Base-by-base conservation (phyloP, 208 protist genomes). In the Leishmania guyanensis region DNA sequence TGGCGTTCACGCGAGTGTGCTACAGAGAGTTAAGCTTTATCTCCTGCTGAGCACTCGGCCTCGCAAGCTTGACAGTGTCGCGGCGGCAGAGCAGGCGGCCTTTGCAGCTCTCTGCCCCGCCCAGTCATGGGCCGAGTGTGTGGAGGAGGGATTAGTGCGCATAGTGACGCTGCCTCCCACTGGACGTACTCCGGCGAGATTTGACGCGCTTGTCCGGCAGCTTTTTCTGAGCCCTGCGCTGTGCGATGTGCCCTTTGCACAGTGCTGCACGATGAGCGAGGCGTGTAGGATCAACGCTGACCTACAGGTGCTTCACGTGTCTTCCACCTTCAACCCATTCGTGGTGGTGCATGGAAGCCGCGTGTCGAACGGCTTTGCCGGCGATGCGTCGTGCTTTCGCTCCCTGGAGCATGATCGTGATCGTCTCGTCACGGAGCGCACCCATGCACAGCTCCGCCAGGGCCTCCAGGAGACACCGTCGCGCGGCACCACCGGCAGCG, bases 311-410 rank as follows among this genome's bases (percentile, higher is more conserved):
- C 50, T 82, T 29, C 33, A 33, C 36, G 33, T 92, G 48, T 75
- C 80, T 6, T 53, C 81, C 26, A 17, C 66, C 29, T 79, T 87
- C 50, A 97, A 97, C 78, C 91, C 89, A 4, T 94, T 92, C 78
- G 85, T 91, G 4, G 82, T 97, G 33, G 58, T 97, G 54, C 92
- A 97, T 51, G 94, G 94, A 50, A 85, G 71, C 46, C 90, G 91
- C 58, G 92, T 97, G 1, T 79, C 77, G 39, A 84, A 81, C 26
- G 85, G 87, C 0, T 94, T 93, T 86, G 76, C 75, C 1, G 94
- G 92, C 17, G 80, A 88, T 66, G 50, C 53, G 53, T 70, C 68
- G 16, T 84, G 86, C n/a, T 81, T 88, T 54, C 73, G 43, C 1
- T 51, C 48, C 20, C 77, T 96, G 16, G 88, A 91, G 82, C 88